Conservation (phyloP, 2,329 filamentous ascomycete species). For the Sporothrix brunneoviolacea region DNA sequence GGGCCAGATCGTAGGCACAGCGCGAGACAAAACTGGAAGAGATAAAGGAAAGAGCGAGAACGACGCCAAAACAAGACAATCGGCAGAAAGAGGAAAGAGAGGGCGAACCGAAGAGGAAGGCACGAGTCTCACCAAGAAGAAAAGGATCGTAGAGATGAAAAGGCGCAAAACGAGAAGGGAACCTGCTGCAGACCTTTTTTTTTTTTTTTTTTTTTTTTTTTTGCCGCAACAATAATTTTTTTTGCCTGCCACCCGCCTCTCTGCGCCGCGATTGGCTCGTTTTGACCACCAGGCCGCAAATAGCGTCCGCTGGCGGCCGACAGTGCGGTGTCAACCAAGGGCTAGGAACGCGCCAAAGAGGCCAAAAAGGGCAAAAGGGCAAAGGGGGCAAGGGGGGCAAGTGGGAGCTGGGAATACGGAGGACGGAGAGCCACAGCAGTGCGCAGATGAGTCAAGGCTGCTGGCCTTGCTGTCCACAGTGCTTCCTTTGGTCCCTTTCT, state of each 20-base stretch:
- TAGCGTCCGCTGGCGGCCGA: conserved; percentile 5
- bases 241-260: background rate
- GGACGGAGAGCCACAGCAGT: background rate
- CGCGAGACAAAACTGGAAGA: too few species aligned
- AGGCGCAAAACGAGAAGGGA: conserved; percentile 8
- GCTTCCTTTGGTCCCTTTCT: conserved; percentile 4
- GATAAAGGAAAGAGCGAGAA: background rate
- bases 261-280: conserved; percentile 5
- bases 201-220: conserved; percentile 9
- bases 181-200: background rate
- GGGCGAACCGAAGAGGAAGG: too few species aligned
- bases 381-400: background rate
- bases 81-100: too few species aligned
- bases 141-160: background rate
- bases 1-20: background rate
- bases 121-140: too few species aligned
- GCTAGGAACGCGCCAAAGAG: background rate
- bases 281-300: background rate
- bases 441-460: background rate
- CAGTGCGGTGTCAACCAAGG: conserved; percentile 1
- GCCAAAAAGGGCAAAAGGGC: background rate
- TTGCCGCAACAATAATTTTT: background rate
- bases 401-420: conserved; percentile 8
- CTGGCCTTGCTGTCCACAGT: background rate
- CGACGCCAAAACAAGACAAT: background rate